Conservation (phyloP, 1,284 basidiomycete species). For the Leccinum griseonigrum region DNA sequence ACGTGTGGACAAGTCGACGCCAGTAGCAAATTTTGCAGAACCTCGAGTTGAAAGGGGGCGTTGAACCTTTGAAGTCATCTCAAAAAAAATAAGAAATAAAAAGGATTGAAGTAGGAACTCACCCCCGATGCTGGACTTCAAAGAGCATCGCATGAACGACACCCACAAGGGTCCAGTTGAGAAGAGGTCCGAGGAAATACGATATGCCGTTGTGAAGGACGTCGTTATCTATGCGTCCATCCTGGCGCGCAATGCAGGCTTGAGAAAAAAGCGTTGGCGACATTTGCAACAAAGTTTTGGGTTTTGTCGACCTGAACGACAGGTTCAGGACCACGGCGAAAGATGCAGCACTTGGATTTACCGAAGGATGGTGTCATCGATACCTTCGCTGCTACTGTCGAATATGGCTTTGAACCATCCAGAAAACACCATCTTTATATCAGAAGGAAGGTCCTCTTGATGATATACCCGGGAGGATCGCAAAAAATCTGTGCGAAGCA, state of each 20-base stretch:
- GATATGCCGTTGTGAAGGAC: slow-evolving; percentile 69
- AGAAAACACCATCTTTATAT: slow-evolving; percentile 50
- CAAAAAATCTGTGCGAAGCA: slow-evolving; percentile 51
- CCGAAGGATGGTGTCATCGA: slow-evolving; percentile 78
- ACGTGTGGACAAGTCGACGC: slow-evolving; percentile 63
- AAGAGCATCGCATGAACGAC: slow-evolving; percentile 61
- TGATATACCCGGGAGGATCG: slow-evolving; percentile 46
- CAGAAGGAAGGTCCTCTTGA: slow-evolving; percentile 42
- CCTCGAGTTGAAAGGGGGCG: slow-evolving; percentile 50
- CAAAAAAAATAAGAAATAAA: not conserved
- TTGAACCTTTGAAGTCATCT: slow-evolving; percentile 30
- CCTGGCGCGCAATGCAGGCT: slow-evolving; percentile 49
- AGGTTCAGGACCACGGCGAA: slow-evolving; percentile 5
- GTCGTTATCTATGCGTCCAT: slow-evolving; percentile 61
- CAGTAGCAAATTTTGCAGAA: slow-evolving; percentile 63
- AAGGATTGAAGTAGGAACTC: slow-evolving; percentile 19
- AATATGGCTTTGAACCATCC: slow-evolving; percentile 77
- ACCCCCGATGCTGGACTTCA: slow-evolving; percentile 62
- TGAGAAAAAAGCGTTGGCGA: slow-evolving; percentile 63
- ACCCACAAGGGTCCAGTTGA: slow-evolving; percentile 77
- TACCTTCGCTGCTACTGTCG: slow-evolving; percentile 73
- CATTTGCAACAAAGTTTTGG: slow-evolving; percentile 62
- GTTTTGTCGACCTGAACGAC: slow-evolving; percentile 59
- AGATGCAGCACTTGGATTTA: slow-evolving; percentile 25
- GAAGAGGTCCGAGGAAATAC: slow-evolving; percentile 68